Conservation (phyloP, 148 eudicot genomes). For the Rhododendron simsii region DNA sequence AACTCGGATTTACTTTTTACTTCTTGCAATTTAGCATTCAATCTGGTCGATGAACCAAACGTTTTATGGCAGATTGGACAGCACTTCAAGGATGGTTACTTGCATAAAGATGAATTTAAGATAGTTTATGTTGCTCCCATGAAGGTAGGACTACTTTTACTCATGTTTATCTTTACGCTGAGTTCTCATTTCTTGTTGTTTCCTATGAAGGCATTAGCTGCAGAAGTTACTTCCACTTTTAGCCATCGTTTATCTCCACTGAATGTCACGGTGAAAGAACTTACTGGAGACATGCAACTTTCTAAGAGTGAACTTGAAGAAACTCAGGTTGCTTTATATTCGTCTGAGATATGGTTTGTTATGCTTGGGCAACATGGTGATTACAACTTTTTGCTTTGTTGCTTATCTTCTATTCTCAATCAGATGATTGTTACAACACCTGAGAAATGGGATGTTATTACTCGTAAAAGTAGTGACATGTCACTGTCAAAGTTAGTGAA, state of each 20-base stretch:
- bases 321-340: slow-evolving; percentile 66
- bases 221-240: slow-evolving; percentile 91
- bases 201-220: slow-evolving; percentile 78
- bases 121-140: slow-evolving; percentile 99
- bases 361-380: not conserved
- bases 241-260: slow-evolving; percentile 82
- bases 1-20: not conserved
- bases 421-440: slow-evolving; percentile 99
- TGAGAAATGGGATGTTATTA: slow-evolving; percentile 99
- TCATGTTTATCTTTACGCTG: slow-evolving; percentile 4
- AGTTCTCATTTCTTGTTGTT: slow-evolving; percentile 13
- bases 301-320: slow-evolving; percentile 85
- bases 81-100: slow-evolving; percentile 91
- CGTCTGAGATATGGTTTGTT: not conserved
- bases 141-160: slow-evolving; percentile 57
- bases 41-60: slow-evolving; percentile 4
- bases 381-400: not conserved
- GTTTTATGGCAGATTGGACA: slow-evolving; percentile 63
- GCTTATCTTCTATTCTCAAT: slow-evolving; percentile 15
- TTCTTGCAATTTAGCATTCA: not conserved
- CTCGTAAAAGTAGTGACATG: slow-evolving; percentile 99
- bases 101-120: slow-evolving; percentile 96
- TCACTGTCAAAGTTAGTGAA: slow-evolving; percentile 94
- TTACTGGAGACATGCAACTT: slow-evolving; percentile 99
- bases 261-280: slow-evolving; percentile 87